Percentiles rank a stretch among this genome's conserved stretches.
Evolutionary conservation across 2,329 filamentous ascomycete genomes (phyloP).

Genomic region (Cytospora mali): DNA sequence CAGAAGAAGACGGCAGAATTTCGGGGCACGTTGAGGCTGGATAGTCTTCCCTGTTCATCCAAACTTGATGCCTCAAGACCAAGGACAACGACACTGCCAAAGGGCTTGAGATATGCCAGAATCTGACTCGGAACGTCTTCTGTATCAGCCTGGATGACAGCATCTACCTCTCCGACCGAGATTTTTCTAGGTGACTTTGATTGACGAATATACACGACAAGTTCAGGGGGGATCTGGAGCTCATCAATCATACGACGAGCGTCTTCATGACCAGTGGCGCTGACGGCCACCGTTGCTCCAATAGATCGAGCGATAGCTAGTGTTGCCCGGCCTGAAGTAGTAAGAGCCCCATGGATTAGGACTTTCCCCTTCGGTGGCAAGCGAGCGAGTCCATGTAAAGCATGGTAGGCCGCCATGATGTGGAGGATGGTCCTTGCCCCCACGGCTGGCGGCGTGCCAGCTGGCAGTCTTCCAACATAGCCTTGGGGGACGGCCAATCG

Average conservation of each 20-base stretch:
- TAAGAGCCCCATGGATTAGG: constrained; percentile 6
- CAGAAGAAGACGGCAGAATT: neutral
- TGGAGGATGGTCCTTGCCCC: neutral
- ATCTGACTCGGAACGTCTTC: neutral
- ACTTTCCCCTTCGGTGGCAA: neutral
- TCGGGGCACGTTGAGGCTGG: neutral
- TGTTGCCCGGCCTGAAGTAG: neutral
- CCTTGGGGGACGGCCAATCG: neutral
- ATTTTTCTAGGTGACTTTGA: neutral
- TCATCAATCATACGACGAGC: neutral
- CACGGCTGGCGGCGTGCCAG: neutral
- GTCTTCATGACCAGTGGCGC: neutral
- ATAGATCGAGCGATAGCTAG: neutral
- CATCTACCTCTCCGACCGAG: neutral
- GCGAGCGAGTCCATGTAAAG: neutral
- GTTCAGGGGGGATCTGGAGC: neutral
- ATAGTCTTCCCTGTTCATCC: too few species aligned
- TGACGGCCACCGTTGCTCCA: neutral
- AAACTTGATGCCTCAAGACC: too few species aligned
- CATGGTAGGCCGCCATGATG: neutral
- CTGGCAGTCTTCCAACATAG: neutral
- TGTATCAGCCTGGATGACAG: neutral
- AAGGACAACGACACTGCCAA: neutral
- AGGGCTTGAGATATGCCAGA: neutral
- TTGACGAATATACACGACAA: neutral